A percentile compares a stretch with the other conserved stretches of the same genome.
Conservation (phyloP, 2,329 filamentous ascomycete species). For the Allantophomopsis cytisporea region DNA sequence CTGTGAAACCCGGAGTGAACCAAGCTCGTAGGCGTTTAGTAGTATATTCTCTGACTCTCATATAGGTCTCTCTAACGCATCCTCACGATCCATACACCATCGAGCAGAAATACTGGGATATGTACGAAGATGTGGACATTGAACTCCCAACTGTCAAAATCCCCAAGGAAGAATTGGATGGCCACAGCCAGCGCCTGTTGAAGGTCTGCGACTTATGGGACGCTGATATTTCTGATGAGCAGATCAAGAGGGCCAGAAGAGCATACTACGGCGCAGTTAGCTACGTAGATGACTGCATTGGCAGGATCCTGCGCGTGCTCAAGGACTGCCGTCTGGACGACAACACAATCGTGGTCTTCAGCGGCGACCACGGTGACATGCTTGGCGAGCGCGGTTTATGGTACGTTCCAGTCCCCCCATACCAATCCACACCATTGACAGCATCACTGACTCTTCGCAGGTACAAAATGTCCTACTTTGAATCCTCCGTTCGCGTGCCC, state of each 20-base stretch:
- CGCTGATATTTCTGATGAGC: constrained; percentile 70
- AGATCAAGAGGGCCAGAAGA: constrained; percentile 71
- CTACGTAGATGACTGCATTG: constrained; percentile 88
- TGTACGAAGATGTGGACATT: constrained; percentile 83
- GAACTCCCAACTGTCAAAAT: constrained; percentile 67
- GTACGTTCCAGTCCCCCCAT: constrained; percentile 24
- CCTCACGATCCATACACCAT: constrained; percentile 94
- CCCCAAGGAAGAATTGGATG: constrained; percentile 68
- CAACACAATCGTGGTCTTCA: constrained; percentile 85
- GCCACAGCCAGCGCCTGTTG: constrained; percentile 76
- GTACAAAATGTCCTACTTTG: constrained; percentile 97
- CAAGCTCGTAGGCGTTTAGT: not conserved
- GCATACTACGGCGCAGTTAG: constrained; percentile 90
- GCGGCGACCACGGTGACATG: constrained; percentile 92
- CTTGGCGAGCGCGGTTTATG: constrained; percentile 82
- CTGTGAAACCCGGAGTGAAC: not conserved
- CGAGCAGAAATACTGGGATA: constrained; percentile 83
- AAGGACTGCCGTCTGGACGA: constrained; percentile 69
- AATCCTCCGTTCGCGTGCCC: constrained; percentile 80
- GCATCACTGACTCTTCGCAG: constrained; percentile 10
- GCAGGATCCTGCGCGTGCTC: constrained; percentile 64
- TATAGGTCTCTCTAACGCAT: constrained; percentile 71
- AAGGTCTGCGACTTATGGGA: constrained; percentile 81
- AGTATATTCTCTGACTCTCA: no score
- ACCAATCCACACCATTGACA: not conserved